Conservation (phyloP, 345 rosid genomes). For the Citrus glauca region DNA sequence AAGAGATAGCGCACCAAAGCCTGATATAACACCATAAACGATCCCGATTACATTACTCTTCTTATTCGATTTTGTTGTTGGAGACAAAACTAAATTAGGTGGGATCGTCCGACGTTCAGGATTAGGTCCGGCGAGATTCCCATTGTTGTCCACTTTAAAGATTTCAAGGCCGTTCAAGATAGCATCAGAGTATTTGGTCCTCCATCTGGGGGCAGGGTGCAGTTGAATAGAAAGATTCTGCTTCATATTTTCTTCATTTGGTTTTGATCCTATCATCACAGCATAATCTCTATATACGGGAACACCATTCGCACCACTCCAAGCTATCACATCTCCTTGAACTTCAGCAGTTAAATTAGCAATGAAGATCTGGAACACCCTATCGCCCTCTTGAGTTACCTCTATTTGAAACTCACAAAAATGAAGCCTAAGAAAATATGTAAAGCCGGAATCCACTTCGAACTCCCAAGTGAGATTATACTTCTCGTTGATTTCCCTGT, state of each 20-base stretch:
- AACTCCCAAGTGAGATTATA: slow-evolving; percentile 47
- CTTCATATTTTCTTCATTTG: slow-evolving; percentile 4
- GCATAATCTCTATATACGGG: slow-evolving; percentile 27
- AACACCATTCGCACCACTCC: slow-evolving; percentile 13
- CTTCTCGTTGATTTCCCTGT: background rate
- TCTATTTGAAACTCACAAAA: slow-evolving; percentile 38
- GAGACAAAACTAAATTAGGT: background rate
- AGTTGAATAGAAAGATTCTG: slow-evolving; percentile 30
- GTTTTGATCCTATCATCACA: slow-evolving; percentile 5
- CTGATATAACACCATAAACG: background rate
- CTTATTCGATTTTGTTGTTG: background rate
- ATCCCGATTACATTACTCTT: background rate
- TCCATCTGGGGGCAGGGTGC: slow-evolving; percentile 9
- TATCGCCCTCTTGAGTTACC: background rate
- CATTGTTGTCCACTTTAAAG: slow-evolving; percentile 28
- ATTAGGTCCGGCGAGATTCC: slow-evolving; percentile 20
- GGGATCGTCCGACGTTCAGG: slow-evolving; percentile 15
- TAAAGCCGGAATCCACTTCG: slow-evolving; percentile 34
- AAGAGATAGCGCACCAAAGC: background rate
- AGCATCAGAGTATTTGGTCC: slow-evolving; percentile 17
- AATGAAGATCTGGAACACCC: slow-evolving; percentile 13
- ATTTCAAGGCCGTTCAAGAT: slow-evolving; percentile 54
- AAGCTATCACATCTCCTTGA: slow-evolving; percentile 8
- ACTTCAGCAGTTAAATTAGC: slow-evolving; percentile 14
- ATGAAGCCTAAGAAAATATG: slow-evolving; percentile 44